Evolutionary conservation across 163 green algal species (phyloP).

Genomic region (Chloromonas sp.): DNA sequence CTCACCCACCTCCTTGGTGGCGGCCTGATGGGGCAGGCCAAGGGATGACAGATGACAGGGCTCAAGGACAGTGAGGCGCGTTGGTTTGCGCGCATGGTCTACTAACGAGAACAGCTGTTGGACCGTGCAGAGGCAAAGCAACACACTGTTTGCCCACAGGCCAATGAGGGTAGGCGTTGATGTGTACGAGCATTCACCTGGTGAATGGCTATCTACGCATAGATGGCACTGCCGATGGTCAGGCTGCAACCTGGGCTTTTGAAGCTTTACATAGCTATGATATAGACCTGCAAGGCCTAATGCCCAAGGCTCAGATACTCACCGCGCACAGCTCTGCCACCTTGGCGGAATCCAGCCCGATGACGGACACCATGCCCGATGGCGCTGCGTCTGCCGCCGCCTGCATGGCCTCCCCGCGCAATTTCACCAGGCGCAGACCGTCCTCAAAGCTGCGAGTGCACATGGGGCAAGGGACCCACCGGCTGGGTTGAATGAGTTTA

Average conservation of each 20-base stretch:
- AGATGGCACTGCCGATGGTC: not conserved
- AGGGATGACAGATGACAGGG: too few relatives aligned
- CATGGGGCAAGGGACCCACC: not conserved
- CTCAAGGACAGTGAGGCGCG: too few relatives aligned
- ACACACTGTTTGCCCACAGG: too few relatives aligned
- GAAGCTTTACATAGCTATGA: too few relatives aligned
- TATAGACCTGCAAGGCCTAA: too few relatives aligned
- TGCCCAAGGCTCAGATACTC: not conserved
- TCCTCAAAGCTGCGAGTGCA: conserved; percentile 74
- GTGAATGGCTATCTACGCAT: not conserved
- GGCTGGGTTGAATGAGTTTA: too few relatives aligned
- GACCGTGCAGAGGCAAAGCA: too few relatives aligned
- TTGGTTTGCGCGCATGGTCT: too few relatives aligned
- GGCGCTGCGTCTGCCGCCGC: conserved; percentile 83
- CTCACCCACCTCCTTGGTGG: conserved; percentile 59
- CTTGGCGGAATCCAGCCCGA: conserved; percentile 89
- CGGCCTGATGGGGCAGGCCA: conserved; percentile 29
- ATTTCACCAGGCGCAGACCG: conserved; percentile 87
- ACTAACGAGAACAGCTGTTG: too few relatives aligned
- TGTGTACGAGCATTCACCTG: too few relatives aligned
- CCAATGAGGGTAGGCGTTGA: too few relatives aligned
- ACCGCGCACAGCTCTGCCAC: conserved; percentile 85
- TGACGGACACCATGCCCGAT: conserved; percentile 92
- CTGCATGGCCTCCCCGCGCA: conserved; percentile 92
- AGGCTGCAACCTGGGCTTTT: not conserved